Conservation (phyloP, 805 yeast genomes). For the Clavispora phyllophila region DNA sequence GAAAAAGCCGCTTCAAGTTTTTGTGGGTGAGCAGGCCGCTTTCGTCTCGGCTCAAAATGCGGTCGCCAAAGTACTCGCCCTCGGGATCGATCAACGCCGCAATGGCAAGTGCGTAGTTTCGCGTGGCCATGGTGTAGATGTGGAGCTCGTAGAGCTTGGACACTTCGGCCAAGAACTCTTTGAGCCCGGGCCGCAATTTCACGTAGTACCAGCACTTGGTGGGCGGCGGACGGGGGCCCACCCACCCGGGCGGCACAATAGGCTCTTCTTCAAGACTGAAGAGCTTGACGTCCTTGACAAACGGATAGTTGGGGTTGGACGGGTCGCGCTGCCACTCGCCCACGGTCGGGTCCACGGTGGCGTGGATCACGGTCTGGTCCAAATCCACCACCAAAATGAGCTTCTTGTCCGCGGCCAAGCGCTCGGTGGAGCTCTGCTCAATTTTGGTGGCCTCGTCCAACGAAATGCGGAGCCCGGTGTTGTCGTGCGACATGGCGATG, state of each 20-base stretch:
- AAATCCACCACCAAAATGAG: constrained; percentile 90
- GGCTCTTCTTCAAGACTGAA: constrained; percentile 78
- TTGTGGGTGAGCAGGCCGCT: constrained; percentile 90
- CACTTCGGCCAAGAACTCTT: constrained; percentile 62
- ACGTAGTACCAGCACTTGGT: constrained; percentile 84
- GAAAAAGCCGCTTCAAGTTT: constrained; percentile 81
- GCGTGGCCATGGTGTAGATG: constrained; percentile 96
- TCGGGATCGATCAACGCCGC: constrained; percentile 90
- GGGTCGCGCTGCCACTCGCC: constrained; percentile 94
- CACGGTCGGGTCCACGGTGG: constrained; percentile 96
- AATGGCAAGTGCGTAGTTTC: constrained; percentile 85
- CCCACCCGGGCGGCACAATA: constrained; percentile 50
- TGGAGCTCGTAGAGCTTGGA: constrained; percentile 78
- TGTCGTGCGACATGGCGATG: constrained; percentile 84
- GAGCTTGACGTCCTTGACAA: constrained; percentile 73
- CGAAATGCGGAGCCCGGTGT: constrained; percentile 77
- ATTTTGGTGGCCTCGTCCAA: constrained; percentile 81
- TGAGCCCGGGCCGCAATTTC: constrained; percentile 83
- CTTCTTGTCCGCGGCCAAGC: constrained; percentile 58
- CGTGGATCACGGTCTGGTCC: constrained; percentile 96
- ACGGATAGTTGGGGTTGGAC: constrained; percentile 75
- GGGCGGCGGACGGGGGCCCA: constrained; percentile 56
- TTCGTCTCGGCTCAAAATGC: constrained; percentile 90
- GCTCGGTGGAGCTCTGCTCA: constrained; percentile 60
- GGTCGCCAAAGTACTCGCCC: constrained; percentile 80